Base-by-base conservation (phyloP, 805 yeast species). In the Lachancea lanzarotensis region DNA sequence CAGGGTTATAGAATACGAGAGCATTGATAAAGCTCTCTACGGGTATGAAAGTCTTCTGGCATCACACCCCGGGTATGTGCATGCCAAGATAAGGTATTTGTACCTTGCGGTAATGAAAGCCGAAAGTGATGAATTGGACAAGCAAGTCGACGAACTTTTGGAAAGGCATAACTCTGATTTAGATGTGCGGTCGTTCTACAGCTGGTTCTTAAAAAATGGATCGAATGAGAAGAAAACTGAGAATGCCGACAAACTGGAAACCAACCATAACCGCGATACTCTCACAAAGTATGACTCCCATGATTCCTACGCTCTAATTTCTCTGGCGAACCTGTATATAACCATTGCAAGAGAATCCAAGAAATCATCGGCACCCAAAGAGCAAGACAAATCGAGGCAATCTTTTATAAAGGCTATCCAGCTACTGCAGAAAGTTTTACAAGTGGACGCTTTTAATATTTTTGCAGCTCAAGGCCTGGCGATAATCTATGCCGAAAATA, bases 381-480 rank as follows among this genome's bases (percentile, higher is more conserved):
- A 72, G 9, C 66, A 66, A 31, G 81, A 79, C 19, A 61, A 67
- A 20, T 79, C 79, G 25, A 84, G 80, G 62, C 84, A 82, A 52
- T 83, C 88, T 45, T 91, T 84, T 61, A 71, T 82, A 37, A 79
- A 95, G 64, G 96, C 96, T n/a, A 84, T 90, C 12, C 97, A 91
- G 66, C 71, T 93, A 47, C 91, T 80, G 63, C 85, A 88, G 57
- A 93, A 93, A 66, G 96, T 88, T 1, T 69, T 93, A 43, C 81
- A 84, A 41, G 67, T 89, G 25, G 98, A 93, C 67, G 79, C 90
- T 2, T 72, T 75, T 53, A 87, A 91, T 60, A 91, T 90, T 1
- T 93, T 82, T 68, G 99, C 98, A 4, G 98, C 98, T 1, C 98
- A 93, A 65, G 99, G 99, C 45, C 74, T 93, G 50, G 98, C 97